phyloP scores from a whole-genome alignment of 106 monocot species.

The Cymbidium sinense region DNA sequence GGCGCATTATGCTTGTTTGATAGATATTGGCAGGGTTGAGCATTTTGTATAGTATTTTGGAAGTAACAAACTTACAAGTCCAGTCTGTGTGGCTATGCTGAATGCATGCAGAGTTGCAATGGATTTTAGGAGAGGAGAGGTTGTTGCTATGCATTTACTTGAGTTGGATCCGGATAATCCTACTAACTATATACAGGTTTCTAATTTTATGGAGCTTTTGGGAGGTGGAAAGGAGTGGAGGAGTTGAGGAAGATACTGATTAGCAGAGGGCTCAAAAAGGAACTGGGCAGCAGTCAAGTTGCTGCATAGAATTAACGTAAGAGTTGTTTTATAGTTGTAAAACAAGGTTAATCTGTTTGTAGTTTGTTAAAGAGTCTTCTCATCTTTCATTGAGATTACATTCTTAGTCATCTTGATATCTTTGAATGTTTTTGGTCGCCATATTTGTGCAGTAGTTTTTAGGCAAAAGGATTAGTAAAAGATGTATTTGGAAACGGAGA shows the following conservation, averaged over 20 bases:
- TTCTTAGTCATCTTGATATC: neutral
- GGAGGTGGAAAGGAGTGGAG: conserved; percentile 31
- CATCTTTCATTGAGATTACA: neutral
- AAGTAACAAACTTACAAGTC: conserved; percentile 3
- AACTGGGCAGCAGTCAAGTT: conserved; percentile 27
- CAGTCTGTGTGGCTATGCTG: conserved; percentile 39
- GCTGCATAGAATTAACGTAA: neutral
- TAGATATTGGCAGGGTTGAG: conserved; percentile 35
- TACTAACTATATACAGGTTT: conserved; percentile 32
- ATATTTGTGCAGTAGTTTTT: neutral
- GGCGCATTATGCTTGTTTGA: conserved; percentile 52
- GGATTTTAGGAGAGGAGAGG: conserved; percentile 30
- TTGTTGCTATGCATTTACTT: conserved; percentile 19
- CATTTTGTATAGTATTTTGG: conserved; percentile 25
- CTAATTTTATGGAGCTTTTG: conserved; percentile 42
- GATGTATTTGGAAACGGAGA: no score
- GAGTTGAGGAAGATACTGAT: conserved; percentile 25
- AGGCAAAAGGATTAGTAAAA: neutral
- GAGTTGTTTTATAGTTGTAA: neutral
- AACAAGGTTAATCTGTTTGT: neutral
- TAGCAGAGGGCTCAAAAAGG: conserved; percentile 29
- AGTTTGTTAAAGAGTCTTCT: neutral
- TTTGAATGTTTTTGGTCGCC: neutral
- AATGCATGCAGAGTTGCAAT: conserved; percentile 28
- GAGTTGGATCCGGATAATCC: conserved; percentile 28